These are phyloP conservation scores for Didymella segeticola DNA, from an alignment of 2,329 filamentous ascomycete species.

Conservation along the genomic window DNA sequence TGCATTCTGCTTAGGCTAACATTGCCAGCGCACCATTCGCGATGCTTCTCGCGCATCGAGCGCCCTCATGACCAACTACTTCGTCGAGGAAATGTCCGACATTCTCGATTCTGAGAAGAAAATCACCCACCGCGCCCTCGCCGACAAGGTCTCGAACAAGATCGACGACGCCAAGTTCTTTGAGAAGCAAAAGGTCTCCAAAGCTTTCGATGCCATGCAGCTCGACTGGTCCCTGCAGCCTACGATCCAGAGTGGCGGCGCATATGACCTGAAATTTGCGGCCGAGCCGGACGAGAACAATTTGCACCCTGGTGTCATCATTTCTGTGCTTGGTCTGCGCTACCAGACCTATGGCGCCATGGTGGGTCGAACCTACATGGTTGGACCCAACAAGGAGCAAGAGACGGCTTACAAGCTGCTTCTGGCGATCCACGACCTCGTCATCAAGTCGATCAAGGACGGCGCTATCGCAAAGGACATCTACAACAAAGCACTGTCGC, in stretches of 20 bases:
- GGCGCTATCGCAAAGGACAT: conserved; percentile 87
- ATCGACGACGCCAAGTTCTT: conserved; percentile 95
- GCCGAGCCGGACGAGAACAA: conserved; percentile 79
- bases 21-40: conserved; percentile 77
- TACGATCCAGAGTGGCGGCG: conserved; percentile 92
- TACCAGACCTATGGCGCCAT: conserved; percentile 96
- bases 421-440: conserved; percentile 81
- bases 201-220: conserved; percentile 84
- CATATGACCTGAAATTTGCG: conserved; percentile 86
- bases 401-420: conserved; percentile 94
- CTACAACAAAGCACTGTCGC: conserved; percentile 81
- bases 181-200: conserved; percentile 81
- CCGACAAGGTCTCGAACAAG: conserved; percentile 88
- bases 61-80: conserved; percentile 93
- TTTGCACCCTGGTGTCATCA: conserved; percentile 90
- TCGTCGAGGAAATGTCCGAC: conserved; percentile 97
- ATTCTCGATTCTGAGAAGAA: conserved; percentile 97
- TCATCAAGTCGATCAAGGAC: conserved; percentile 89
- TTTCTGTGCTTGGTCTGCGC: conserved; percentile 87
- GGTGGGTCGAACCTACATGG: conserved; percentile 91
- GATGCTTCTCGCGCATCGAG: conserved; percentile 94
- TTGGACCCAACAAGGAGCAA: conserved; percentile 95
- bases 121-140: conserved; percentile 84
- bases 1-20: neutral
- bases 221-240: conserved; percentile 95